Base-by-base conservation (phyloP, 2,329 filamentous ascomycete genomes). In the Byssoonygena ceratinophila region DNA sequence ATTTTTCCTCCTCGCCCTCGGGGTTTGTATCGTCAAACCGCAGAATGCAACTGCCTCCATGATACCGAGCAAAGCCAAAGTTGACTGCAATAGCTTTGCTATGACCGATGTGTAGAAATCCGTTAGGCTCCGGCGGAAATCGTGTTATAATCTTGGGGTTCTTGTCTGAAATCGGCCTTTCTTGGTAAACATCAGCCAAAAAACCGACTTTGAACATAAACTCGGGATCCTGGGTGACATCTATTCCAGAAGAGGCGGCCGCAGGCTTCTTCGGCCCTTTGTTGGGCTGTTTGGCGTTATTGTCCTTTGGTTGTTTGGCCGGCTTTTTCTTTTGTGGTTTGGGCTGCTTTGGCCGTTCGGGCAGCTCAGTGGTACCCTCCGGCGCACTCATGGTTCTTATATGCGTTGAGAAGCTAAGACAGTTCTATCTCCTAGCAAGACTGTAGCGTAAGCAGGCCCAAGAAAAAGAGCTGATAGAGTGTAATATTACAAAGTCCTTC, bases 21-120 rank as follows among this genome's bases (percentile, higher is more conserved):
- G 92, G 92, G 67, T 97, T 97, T 12, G 92, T 97, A 63, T 97
- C 92, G 66, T 97, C 92, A 67, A 87, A 95, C 61, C 91, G 79
- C 56, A 89, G 70, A 63, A 84, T 84, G 68, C 81, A 85, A 56
- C 83, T 75, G 54, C 91, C 91, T 32, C 84, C 85, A 65, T 94
- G 86, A 64, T 83, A 82, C 63, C 80, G 81, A 12, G 92, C 91
- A 66, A 96, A 97, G 5, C 91, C 91, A 71, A 97, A 97, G 71
- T 97, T 96, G 68, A 97, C 82, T 0, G 88, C 85, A 67, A 97
- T 96, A 20, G 92, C 91, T 73, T 97, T 97, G 59, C 85, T 86
- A 66, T 97, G 92, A 18, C 91, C 91, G 60, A 97, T 85, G 65
- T 96, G 90, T 8, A 96, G 78, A 66, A 85, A 96, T 51, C 91